Conservation (phyloP, 257 asterid genomes). For the Echites panduratus region DNA sequence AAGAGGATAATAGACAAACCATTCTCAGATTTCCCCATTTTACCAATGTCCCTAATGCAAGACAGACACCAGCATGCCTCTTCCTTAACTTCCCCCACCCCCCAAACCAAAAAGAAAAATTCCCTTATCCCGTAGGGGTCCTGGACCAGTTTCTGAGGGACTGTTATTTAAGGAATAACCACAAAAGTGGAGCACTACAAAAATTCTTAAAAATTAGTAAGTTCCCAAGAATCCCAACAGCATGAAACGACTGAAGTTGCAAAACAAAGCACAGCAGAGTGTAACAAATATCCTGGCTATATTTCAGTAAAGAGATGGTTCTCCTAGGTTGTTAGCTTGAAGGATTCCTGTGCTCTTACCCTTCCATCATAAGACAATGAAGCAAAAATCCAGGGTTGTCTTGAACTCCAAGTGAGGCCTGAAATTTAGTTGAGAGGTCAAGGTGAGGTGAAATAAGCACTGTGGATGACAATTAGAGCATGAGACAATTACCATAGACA, state of each 20-base stretch:
- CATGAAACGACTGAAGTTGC: background rate
- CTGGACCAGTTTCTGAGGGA: background rate
- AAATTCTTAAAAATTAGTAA: background rate
- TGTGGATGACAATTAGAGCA: slow-evolving; percentile 7
- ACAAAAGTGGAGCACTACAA: background rate
- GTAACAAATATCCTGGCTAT: background rate
- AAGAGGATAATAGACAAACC: background rate
- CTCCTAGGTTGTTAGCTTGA: background rate
- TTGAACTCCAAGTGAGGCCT: slow-evolving; percentile 96
- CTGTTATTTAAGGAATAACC: background rate
- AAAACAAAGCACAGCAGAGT: background rate
- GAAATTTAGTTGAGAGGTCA: slow-evolving; percentile 23
- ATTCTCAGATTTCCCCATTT: background rate
- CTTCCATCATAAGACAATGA: slow-evolving; percentile 97
- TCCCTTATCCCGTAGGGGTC: background rate
- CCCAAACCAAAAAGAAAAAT: too few species aligned
- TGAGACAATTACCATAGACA: slow-evolving; percentile 66
- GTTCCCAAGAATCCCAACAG: background rate
- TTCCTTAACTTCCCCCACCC: too few species aligned
- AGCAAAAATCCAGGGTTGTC: slow-evolving; percentile 97
- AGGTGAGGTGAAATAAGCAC: slow-evolving; percentile 14
- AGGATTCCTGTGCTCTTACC: slow-evolving; percentile 42
- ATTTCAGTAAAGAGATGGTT: background rate
- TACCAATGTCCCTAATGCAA: background rate
- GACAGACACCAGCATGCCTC: background rate